These are phyloP conservation scores for Aspergillus japonicus DNA, from an alignment of 2,329 filamentous ascomycete genomes.

Conservation along the genomic window DNA sequence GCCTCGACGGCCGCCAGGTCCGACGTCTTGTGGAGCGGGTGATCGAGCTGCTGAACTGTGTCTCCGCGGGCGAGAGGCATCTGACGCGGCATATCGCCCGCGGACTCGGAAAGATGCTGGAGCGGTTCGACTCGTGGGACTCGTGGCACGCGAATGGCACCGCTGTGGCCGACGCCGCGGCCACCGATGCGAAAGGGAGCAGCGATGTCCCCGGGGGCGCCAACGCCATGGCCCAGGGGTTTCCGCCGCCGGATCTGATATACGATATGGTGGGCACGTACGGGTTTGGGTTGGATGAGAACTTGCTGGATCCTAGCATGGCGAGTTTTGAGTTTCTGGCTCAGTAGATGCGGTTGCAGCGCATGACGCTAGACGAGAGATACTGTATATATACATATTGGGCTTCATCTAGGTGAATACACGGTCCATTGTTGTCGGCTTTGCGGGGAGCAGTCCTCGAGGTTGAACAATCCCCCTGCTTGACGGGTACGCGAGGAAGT, in stretches of 20 bases:
- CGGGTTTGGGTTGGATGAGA: conserved; percentile 43
- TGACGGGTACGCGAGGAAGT: too few species aligned
- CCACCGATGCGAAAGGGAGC: conserved; percentile 15
- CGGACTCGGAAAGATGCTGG: conserved; percentile 43
- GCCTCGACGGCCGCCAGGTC: conserved; percentile 39
- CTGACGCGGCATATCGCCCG: conserved; percentile 44
- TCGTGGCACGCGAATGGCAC: conserved; percentile 26
- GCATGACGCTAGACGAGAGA: background rate
- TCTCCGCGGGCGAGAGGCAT: conserved; percentile 43
- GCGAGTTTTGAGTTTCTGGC: conserved; percentile 42
- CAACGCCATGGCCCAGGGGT: conserved; percentile 43
- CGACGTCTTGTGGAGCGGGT: conserved; percentile 41
- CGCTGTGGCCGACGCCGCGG: conserved; percentile 15
- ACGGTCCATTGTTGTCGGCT: too few species aligned
- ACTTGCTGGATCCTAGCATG: conserved; percentile 43
- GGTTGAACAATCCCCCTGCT: too few species aligned
- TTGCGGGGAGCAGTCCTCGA: too few species aligned
- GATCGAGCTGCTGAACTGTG: conserved; percentile 41
- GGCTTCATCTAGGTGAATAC: background rate
- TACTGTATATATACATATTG: background rate
- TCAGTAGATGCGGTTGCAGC: conserved; percentile 20
- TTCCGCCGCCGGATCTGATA: conserved; percentile 42
- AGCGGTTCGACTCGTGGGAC: conserved; percentile 43
- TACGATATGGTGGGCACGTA: conserved; percentile 47
- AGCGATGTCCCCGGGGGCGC: conserved; percentile 40